A percentile compares a stretch with the other conserved stretches of the same genome.
These are phyloP conservation scores for Brettanomyces bruxellensis DNA, from an alignment of 805 yeast species.

Conservation along the genomic window DNA sequence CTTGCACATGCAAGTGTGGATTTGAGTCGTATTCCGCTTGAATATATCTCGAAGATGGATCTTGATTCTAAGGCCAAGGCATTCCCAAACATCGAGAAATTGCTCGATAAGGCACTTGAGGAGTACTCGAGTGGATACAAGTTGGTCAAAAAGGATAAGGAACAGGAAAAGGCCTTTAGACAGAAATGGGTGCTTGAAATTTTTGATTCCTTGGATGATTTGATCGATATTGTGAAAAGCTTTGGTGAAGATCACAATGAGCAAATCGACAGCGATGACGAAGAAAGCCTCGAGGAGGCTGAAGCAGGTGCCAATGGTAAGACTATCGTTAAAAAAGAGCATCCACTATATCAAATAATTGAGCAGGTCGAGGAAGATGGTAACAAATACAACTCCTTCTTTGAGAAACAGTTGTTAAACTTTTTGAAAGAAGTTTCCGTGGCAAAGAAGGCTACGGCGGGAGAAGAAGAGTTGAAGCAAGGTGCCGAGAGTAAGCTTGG, in stretches of 20 bases:
- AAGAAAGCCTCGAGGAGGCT: slow-evolving; percentile 29
- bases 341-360: slow-evolving; percentile 42
- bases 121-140: slow-evolving; percentile 30
- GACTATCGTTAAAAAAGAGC: slow-evolving; percentile 30
- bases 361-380: neutral
- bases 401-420: slow-evolving; percentile 36
- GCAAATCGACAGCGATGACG: slow-evolving; percentile 51
- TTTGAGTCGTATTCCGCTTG: slow-evolving; percentile 50
- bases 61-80: slow-evolving; percentile 28
- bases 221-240: slow-evolving; percentile 56
- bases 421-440: slow-evolving; percentile 16
- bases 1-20: slow-evolving; percentile 49
- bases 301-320: slow-evolving; percentile 12
- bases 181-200: slow-evolving; percentile 35
- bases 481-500: slow-evolving; percentile 45
- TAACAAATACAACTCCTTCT: slow-evolving; percentile 41
- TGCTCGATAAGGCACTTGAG: slow-evolving; percentile 38
- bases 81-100: slow-evolving; percentile 26
- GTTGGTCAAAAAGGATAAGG: slow-evolving; percentile 14
- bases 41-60: slow-evolving; percentile 43
- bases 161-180: slow-evolving; percentile 10
- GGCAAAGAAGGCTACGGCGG: slow-evolving; percentile 2
- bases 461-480: slow-evolving; percentile 7
- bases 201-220: slow-evolving; percentile 54
- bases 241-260: slow-evolving; percentile 55